Conservation (phyloP, 345 rosid genomes). For the Aquilaria malaccensis region DNA sequence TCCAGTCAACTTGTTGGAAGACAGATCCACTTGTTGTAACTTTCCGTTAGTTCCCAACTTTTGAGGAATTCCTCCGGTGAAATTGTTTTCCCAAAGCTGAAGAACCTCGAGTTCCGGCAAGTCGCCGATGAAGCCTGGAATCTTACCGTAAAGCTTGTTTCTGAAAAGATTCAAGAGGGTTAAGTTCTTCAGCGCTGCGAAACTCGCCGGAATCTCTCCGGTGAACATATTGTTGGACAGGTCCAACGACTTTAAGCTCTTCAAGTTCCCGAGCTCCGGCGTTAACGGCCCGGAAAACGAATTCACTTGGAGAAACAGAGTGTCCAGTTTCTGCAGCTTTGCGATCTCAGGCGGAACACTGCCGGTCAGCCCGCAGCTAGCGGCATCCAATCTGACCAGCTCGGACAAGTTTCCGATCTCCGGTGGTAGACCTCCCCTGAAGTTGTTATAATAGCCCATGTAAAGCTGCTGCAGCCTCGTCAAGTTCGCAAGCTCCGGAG, state of each 20-base stretch:
- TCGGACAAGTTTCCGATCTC: constrained; percentile 37
- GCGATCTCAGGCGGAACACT: constrained; percentile 58
- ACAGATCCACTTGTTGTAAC: constrained; percentile 61
- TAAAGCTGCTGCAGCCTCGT: constrained; percentile 52
- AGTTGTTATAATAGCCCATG: constrained; percentile 71
- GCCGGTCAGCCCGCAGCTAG: constrained; percentile 73
- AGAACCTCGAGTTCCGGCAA: constrained; percentile 52
- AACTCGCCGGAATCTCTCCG: constrained; percentile 71
- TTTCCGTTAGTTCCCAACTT: constrained; percentile 68
- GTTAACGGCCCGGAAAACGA: constrained; percentile 62
- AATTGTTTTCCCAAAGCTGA: constrained; percentile 81
- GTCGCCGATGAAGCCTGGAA: constrained; percentile 57
- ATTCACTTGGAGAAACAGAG: constrained; percentile 65
- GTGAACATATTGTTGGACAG: constrained; percentile 71
- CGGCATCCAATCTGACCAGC: constrained; percentile 62
- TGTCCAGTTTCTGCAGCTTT: constrained; percentile 53
- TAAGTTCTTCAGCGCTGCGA: constrained; percentile 50
- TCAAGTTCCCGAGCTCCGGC: constrained; percentile 64
- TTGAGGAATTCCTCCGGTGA: constrained; percentile 73
- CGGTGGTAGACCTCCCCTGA: constrained; percentile 63
- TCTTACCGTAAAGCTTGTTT: constrained; percentile 74
- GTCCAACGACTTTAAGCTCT: constrained; percentile 55
- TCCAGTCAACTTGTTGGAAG: constrained; percentile 89
- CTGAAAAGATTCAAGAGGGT: constrained; percentile 65
- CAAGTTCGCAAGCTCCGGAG: constrained; percentile 61